phyloP scores from a whole-genome alignment of 805 yeast species.

The Starmera caribaea region DNA sequence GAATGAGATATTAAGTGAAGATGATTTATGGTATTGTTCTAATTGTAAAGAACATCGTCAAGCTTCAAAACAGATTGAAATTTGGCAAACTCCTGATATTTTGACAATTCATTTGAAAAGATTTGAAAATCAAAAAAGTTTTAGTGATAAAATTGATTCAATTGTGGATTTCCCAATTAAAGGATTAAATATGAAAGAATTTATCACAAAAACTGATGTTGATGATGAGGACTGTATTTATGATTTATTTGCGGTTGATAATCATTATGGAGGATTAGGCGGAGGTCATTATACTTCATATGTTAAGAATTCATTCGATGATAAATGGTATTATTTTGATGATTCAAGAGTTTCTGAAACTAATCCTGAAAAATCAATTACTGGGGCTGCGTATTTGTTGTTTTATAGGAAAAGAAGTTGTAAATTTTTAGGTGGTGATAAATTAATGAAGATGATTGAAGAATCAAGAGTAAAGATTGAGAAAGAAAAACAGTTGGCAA shows the following conservation, averaged over 20 bases:
- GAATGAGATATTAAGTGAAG: slow-evolving; percentile 78
- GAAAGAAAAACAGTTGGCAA: slow-evolving; percentile 11
- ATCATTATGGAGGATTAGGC: slow-evolving; percentile 92
- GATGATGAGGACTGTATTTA: slow-evolving; percentile 36
- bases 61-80: slow-evolving; percentile 82
- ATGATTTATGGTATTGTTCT: slow-evolving; percentile 93
- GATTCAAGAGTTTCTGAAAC: slow-evolving; percentile 66
- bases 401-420: slow-evolving; percentile 57
- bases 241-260: slow-evolving; percentile 88
- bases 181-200: slow-evolving; percentile 63
- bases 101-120: slow-evolving; percentile 84
- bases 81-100: slow-evolving; percentile 93
- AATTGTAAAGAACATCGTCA: slow-evolving; percentile 79
- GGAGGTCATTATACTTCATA: slow-evolving; percentile 97
- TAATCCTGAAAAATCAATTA: slow-evolving; percentile 49
- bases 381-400: slow-evolving; percentile 78
- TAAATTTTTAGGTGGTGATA: slow-evolving; percentile 37
- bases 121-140: slow-evolving; percentile 73
- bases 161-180: slow-evolving; percentile 82
- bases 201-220: slow-evolving; percentile 30
- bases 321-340: slow-evolving; percentile 82
- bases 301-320: slow-evolving; percentile 68
- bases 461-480: slow-evolving; percentile 30
- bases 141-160: slow-evolving; percentile 83
- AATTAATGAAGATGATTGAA: slow-evolving; percentile 29